These are phyloP conservation scores for Rhododendron henanense DNA, from an alignment of 148 eudicot species.

Conservation along the genomic window DNA sequence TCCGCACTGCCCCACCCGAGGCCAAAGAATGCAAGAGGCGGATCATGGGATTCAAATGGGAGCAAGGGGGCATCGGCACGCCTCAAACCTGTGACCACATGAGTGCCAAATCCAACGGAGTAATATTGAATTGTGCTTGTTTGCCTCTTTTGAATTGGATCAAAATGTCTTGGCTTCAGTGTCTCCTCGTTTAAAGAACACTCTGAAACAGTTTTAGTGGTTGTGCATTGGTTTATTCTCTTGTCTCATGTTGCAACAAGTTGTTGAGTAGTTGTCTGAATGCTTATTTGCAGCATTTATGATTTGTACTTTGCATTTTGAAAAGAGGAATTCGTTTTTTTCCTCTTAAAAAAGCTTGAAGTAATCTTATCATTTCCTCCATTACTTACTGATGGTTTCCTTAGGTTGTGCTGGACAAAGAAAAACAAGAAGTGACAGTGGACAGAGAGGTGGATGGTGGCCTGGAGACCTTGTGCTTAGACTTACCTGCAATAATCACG, in stretches of 20 bases:
- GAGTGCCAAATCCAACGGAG: neutral
- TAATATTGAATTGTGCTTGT: neutral
- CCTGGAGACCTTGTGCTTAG: conserved; percentile 75
- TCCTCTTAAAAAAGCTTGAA: neutral
- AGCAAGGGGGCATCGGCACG: no score
- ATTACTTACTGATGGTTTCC: conserved; percentile 11
- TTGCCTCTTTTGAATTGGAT: neutral
- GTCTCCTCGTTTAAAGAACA: neutral
- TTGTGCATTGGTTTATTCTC: neutral
- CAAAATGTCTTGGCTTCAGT: neutral
- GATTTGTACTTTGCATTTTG: neutral
- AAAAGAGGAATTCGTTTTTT: neutral
- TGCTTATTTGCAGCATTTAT: neutral
- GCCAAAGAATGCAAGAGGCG: no score
- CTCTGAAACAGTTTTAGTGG: neutral
- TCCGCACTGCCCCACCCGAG: no score
- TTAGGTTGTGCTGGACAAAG: conserved; percentile 87
- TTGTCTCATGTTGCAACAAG: neutral
- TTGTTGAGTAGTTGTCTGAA: neutral
- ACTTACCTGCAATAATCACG: conserved; percentile 93
- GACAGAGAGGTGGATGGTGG: conserved; percentile 99
- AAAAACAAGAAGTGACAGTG: conserved; percentile 66
- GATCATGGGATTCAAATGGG: no score
- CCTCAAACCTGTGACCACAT: no score
- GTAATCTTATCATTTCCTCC: neutral